Percentiles rank a stretch among this genome's conserved stretches.
Evolutionary conservation across 371 early-diverging fungal genomes (phyloP).

Genomic region (Rhizopus microsporus): DNA sequence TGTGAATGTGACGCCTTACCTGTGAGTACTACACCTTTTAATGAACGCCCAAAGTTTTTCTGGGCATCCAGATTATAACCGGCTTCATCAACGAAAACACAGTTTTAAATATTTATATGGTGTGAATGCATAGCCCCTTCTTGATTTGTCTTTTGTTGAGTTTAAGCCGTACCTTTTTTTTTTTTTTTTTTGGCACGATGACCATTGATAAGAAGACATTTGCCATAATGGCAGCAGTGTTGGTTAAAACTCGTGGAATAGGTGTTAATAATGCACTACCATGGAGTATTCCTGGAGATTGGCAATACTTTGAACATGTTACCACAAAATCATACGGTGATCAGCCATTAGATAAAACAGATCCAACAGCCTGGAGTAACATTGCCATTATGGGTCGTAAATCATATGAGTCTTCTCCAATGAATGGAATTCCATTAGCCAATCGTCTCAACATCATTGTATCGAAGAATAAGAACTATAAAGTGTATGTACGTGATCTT

Average conservation of each 20-base stretch:
- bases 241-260: conserved; percentile 68
- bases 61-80: too few relatives aligned
- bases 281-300: conserved; percentile 87
- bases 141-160: background rate
- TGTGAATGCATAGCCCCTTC: too few relatives aligned
- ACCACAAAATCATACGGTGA: conserved; percentile 56
- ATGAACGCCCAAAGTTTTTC: too few relatives aligned
- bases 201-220: conserved; percentile 15
- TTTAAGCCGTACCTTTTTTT: background rate
- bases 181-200: background rate
- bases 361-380: conserved; percentile 45
- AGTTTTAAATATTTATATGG: too few relatives aligned
- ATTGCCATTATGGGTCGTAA: conserved; percentile 88
- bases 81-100: too few relatives aligned
- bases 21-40: too few relatives aligned
- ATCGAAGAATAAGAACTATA: conserved; percentile 58
- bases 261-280: conserved; percentile 75
- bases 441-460: conserved; percentile 85
- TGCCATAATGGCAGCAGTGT: conserved; percentile 74
- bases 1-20: too few relatives aligned
- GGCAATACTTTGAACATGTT: conserved; percentile 71
- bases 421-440: conserved; percentile 69
- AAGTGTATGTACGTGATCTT: conserved; percentile 39
- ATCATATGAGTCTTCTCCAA: conserved; percentile 89
- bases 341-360: conserved; percentile 3